Evolutionary conservation across 306 rosid species (phyloP), one percentile per base, ranked within the genome.

Genomic region (Citrullus amarus): DNA sequence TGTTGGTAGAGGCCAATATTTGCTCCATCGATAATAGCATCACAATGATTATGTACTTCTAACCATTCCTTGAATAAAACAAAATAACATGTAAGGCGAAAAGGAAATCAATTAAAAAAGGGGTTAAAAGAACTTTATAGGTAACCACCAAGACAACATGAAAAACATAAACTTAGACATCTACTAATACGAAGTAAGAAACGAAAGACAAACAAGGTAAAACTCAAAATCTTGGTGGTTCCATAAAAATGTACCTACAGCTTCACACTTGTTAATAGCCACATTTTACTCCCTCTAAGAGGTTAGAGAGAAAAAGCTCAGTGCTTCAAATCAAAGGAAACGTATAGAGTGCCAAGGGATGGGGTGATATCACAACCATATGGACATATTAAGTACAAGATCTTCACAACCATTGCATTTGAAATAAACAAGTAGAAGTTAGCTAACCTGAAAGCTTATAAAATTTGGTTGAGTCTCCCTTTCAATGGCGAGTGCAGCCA

Each of bases 1-100:
- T 95, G 98, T 79, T 92, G 97, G 87, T 88, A 92, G 72, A 92
- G 97, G 63, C 98, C 97, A 84, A 95, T 13, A 84, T 95, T 95
- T 59, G 97, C 97, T 39, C 92, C 98, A 81, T 95, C 98, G 55
- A 95, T 91, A 79, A 95, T 87, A 79, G 89, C 93, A 81, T 89
- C 88, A 78, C 86, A 89, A 59, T 80, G 80, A 22, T 69, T 86
- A 81, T 87, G 88, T 71, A 79, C 62, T 70, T 87, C 92, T 78
- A 92, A 82, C 98, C 98, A 95, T 13, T 75, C 88, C 97, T 94
- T 78, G 17, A 74, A 74, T n/a, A 34, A 48, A 58, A 50, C 54
- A 74, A 25, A 43, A 8, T 36, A 77, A 72, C 8, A 78, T 51
- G 39, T 10, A 28, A 28, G 43, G 77, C n/a, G 32, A 70, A 50